Evolutionary conservation across 768 basidiomycete genomes (phyloP).

Genomic region (Tephrocybe rancida): DNA sequence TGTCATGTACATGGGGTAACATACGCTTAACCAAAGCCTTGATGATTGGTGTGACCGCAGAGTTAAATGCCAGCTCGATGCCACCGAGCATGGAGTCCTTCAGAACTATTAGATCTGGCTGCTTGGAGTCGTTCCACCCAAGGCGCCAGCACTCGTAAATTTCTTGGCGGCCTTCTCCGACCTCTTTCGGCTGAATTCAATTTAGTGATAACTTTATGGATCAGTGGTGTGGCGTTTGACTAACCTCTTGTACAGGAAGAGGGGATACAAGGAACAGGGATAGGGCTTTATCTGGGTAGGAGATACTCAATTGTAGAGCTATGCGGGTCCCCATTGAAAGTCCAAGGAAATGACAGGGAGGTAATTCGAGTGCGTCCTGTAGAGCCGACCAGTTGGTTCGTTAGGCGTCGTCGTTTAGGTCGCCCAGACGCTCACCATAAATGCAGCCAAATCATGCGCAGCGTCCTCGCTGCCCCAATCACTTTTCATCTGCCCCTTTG

Average conservation of each 20-base stretch:
- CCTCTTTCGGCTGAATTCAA: slow-evolving; percentile 28
- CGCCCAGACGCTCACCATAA: slow-evolving; percentile 31
- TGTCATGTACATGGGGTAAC: neutral
- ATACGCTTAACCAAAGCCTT: slow-evolving; percentile 22
- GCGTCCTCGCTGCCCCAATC: slow-evolving; percentile 29
- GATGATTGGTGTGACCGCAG: slow-evolving; percentile 19
- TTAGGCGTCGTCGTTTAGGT: neutral
- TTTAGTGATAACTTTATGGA: neutral
- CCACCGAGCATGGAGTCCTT: slow-evolving; percentile 5
- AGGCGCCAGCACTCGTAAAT: slow-evolving; percentile 21
- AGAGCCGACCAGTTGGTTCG: neutral
- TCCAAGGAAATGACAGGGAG: slow-evolving; percentile 39
- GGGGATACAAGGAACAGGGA: slow-evolving; percentile 39
- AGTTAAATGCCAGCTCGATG: slow-evolving; percentile 34
- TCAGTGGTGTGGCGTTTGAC: neutral
- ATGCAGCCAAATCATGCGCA: slow-evolving; percentile 34
- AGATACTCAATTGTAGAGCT: slow-evolving; percentile 33
- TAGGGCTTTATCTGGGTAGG: slow-evolving; percentile 33
- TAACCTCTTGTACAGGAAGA: slow-evolving; percentile 34
- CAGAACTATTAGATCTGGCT: slow-evolving; percentile 4
- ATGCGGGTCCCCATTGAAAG: slow-evolving; percentile 38
- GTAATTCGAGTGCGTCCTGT: slow-evolving; percentile 37
- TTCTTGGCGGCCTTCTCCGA: slow-evolving; percentile 35
- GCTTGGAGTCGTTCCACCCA: slow-evolving; percentile 6
- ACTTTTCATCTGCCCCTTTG: slow-evolving; percentile 25